A percentile compares a stretch with the other conserved stretches of the same genome.
These are phyloP conservation scores for Blastocladiella britannica DNA, from an alignment of 192 early-diverging fungal genomes.

Conservation along the genomic window DNA sequence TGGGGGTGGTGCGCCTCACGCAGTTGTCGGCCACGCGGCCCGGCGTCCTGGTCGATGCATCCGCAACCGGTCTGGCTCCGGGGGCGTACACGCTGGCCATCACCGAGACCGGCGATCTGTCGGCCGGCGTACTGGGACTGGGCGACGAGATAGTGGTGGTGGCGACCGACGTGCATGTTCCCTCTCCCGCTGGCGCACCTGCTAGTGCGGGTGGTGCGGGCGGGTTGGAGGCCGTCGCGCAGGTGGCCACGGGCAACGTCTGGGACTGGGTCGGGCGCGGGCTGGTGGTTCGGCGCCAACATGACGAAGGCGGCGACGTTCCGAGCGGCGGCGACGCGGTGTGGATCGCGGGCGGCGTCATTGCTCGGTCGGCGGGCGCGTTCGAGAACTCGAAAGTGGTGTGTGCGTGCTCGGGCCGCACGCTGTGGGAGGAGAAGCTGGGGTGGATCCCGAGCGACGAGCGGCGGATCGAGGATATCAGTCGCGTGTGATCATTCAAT, in stretches of 20 bases:
- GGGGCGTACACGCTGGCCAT: slow-evolving; percentile 49
- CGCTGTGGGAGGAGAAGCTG: slow-evolving; percentile 59
- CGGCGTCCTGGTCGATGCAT: slow-evolving; percentile 48
- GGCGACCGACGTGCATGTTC: too few species aligned
- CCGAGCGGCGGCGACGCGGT: slow-evolving; percentile 29
- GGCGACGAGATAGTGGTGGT: too few species aligned
- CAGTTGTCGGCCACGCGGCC: slow-evolving; percentile 48
- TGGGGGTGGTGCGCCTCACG: slow-evolving; percentile 60
- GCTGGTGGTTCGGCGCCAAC: slow-evolving; percentile 17
- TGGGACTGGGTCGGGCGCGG: slow-evolving; percentile 81
- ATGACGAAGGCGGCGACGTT: neutral
- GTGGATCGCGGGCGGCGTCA: slow-evolving; percentile 55
- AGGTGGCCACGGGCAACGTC: slow-evolving; percentile 50
- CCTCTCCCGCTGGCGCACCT: too few species aligned
- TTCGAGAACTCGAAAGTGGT: slow-evolving; percentile 80
- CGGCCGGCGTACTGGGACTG: slow-evolving; percentile 31
- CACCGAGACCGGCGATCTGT: slow-evolving; percentile 63
- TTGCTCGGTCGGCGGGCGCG: slow-evolving; percentile 70
- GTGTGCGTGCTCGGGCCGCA: slow-evolving; percentile 65
- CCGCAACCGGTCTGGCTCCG: slow-evolving; percentile 41
- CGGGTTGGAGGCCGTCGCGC: slow-evolving; percentile 47
- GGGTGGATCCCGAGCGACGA: neutral
- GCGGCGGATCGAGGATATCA: neutral
- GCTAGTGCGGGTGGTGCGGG: too few species aligned
- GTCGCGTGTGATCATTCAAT: too few species aligned